phyloP scores from a whole-genome alignment of 257 asterid genomes.

The Nicotiana obtusifolia region DNA sequence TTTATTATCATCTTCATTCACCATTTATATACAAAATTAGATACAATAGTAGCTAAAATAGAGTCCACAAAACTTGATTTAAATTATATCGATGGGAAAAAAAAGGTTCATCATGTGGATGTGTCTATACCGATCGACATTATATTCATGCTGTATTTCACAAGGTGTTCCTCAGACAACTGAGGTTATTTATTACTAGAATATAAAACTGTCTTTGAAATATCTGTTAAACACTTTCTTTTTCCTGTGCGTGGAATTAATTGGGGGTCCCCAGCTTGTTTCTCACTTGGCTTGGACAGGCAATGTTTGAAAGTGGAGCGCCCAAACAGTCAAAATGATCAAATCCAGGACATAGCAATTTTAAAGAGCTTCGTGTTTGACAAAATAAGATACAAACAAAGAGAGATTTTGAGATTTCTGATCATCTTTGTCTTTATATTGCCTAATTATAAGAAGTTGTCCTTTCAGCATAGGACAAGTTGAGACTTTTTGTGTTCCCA shows the following conservation, averaged over 20 bases:
- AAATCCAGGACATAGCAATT: background rate
- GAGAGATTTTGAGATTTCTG: background rate
- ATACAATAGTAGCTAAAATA: background rate
- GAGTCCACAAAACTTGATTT: background rate
- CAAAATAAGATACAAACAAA: conserved; percentile 5
- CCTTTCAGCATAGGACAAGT: background rate
- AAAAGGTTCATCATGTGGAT: background rate
- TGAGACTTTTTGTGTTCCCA: background rate
- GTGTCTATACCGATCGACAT: background rate
- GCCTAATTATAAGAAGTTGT: background rate
- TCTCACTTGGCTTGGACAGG: background rate
- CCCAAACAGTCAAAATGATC: no score
- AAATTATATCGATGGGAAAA: no score
- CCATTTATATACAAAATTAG: background rate
- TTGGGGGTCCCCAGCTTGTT: background rate
- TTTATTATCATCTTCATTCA: background rate
- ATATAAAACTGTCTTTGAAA: background rate
- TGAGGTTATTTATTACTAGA: background rate
- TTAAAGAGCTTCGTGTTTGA: conserved; percentile 1
- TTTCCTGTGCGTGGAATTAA: background rate
- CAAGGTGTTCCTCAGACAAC: background rate
- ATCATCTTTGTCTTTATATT: background rate
- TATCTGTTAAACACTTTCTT: background rate
- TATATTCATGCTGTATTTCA: background rate
- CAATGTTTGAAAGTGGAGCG: background rate